A percentile compares a stretch with the other conserved stretches of the same genome.
Evolutionary conservation across 2,329 filamentous ascomycete species (phyloP).

Genomic region (Fusarium redolens): DNA sequence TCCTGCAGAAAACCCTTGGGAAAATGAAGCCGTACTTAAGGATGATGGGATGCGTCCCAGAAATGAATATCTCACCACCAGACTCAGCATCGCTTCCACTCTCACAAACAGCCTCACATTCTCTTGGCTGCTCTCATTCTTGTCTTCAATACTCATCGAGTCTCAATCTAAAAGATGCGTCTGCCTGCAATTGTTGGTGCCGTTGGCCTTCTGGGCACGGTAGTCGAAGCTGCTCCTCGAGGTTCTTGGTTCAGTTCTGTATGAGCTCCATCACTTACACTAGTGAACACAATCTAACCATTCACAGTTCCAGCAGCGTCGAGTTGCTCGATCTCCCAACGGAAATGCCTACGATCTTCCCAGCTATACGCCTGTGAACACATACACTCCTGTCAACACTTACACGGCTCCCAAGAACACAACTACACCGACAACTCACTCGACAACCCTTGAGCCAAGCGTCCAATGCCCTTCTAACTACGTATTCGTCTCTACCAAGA

Average conservation of each 20-base stretch:
- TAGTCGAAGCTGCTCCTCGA: constrained; percentile 44
- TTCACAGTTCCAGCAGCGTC: constrained; percentile 5
- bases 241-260: constrained; percentile 32
- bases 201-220: constrained; percentile 42
- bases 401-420: constrained; percentile 25
- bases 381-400: constrained; percentile 2
- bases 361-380: constrained; percentile 14
- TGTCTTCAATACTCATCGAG: neutral
- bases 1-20: constrained; percentile 30
- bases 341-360: constrained; percentile 12
- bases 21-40: constrained; percentile 42
- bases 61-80: constrained; percentile 31
- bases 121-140: constrained; percentile 15
- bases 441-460: constrained; percentile 13
- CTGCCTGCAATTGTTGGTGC: constrained; percentile 40
- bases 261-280: neutral
- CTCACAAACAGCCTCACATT: constrained; percentile 21
- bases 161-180: constrained; percentile 36
- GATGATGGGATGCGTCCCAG: constrained; percentile 12
- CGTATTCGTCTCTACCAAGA: constrained; percentile 47
- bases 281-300: constrained; percentile 10
- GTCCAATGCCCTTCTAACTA: constrained; percentile 41
- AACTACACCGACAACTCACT: constrained; percentile 16
- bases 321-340: constrained; percentile 9
- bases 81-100: constrained; percentile 30